Evolutionary conservation across 192 early-diverging fungal species (phyloP), one percentile per base, ranked within the genome.

Genomic region (Thamnidium elegans): DNA sequence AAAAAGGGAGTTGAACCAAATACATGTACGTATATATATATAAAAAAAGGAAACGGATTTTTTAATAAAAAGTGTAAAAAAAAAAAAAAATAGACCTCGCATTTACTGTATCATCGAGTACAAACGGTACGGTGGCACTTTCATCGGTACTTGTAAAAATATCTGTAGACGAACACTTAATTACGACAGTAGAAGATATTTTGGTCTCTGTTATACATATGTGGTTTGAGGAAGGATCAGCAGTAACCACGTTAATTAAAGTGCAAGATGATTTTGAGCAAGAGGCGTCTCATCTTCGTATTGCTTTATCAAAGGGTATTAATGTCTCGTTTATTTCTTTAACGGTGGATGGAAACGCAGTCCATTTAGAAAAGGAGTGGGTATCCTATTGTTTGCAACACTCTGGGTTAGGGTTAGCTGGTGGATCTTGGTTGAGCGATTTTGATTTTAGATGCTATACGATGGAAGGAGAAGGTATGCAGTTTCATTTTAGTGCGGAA

Each of bases 61-160:
- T 60, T 17, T 26, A 2, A 26, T 26, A 26, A 2, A 26, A n/a
- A n/a, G n/a, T n/a, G n/a, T n/a, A n/a, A n/a, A n/a, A n/a, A 60
- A 44, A 21, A 8, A 20, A 45, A 13, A 1, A 1, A 19, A 7
- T 51, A 63, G 61, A 50, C 14, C 23, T 17, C 34, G 34, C 61
- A 5, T 63, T 50, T 50, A 15, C 50, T 63, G 19, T 63, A 34
- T 50, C 61, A 39, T 50, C 61, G 2, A 50, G 61, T 36, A 52
- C 15, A 8, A 31, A 48, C 34, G 61, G 61, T 9, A 50, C 23
- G 10, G 61, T 51, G 19, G 23, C 45, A 7, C 10, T 63, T 0
- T 32, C 48, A 6, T 50, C 47, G 36, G 19, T 63, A 7, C 9
- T 23, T n/a, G 4, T 63, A 15, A 51, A 7, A 39, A 32, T 51